Base-by-base conservation (phyloP, 148 eudicot genomes). In the Dianthus caryophyllus region DNA sequence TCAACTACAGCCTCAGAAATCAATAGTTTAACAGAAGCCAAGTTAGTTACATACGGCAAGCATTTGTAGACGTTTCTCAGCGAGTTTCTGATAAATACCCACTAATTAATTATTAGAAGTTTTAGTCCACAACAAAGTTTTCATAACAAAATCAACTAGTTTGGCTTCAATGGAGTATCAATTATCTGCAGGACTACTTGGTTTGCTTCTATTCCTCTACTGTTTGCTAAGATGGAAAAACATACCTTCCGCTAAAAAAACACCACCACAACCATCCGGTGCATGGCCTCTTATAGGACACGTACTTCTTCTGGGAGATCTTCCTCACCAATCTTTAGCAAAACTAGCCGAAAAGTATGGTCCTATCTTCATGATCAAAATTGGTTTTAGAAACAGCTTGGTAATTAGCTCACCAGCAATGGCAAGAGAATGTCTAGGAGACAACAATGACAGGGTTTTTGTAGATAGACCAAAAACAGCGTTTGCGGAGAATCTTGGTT, bases 251-350 rank as follows among this genome's bases (percentile, higher is more conserved):
- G 13, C 47, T 2, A 31, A 41, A n/a, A 10, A 43, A 30, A 27
- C 69, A 73, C 21, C 60, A 31, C 85, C 85, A 3, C 65, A 79
- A 68, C 80, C 80, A 55, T 13, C 60, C 2, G 85, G 85, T 11
- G 75, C 85, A 29, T 76, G 72, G 75, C 85, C 85, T 29, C 11
- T 82, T 0, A 70, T 82, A 51, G 85, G 85, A 2, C 85, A 82
- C 63, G 48, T 82, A 27, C 80, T 73, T 25, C 76, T 73, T 7
- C 71, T 82, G 0, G 58, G 67, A 7, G 80, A 73, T 38, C 46
- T 47, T 12, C 25, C 14, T 29, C 79, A 76, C 31, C 36, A 71
- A 44, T 65, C 72, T 15, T 74, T 82, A 0, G 84, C 75, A 21
- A 74, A 76, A 54, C 58, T 81, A 66, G 81, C 82, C 8, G 81